Evolutionary conservation across 1,284 basidiomycete species (phyloP), one percentile per base, ranked within the genome.

Genomic region (Boletus semigastroideus): DNA sequence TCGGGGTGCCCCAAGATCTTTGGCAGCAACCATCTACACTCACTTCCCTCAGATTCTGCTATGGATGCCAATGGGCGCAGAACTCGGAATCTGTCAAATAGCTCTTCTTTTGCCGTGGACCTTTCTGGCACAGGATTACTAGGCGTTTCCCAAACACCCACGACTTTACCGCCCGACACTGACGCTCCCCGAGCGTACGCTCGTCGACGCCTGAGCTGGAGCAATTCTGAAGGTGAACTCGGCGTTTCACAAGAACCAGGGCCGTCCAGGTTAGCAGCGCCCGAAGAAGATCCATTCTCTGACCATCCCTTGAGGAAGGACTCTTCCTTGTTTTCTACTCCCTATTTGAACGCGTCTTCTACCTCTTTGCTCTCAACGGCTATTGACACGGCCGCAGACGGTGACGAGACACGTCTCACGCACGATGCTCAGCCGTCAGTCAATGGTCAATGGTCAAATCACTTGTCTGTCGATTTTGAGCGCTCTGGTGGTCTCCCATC

Each of bases 161-260:
- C 79, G n/a, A 69, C 81, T 42, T 69, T 70, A 28, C 72, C 79
- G 25, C 72, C 75, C 4, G 75, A 78, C 57, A 71, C 70, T 3
- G 38, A 42, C 40, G 56, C 59, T 34, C 48, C 5, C 5, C 25
- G 44, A 46, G 67, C 67, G 22, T 68, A 75, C 56, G 61, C 82
- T 42, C 75, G 82, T 51, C 71, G 81, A 49, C 73, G 84, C 52
- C 69, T 73, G 6, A 86, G 83, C 61, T 82, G 84, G 82, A 78
- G 79, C 27, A 72, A 74, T 45, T 59, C 71, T 48, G 75, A 78
- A 54, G 57, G 59, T 39, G 72, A 70, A 50, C 73, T 73, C 59
- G 78, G 72, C 49, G 28, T 66, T 54, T 58, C 59, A 38, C 47
- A 57, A 42, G 47, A 61, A 49, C 42, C 61, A 41, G 54, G 59